phyloP scores from a whole-genome alignment of 345 rosid genomes.

The Acer saccharum region DNA sequence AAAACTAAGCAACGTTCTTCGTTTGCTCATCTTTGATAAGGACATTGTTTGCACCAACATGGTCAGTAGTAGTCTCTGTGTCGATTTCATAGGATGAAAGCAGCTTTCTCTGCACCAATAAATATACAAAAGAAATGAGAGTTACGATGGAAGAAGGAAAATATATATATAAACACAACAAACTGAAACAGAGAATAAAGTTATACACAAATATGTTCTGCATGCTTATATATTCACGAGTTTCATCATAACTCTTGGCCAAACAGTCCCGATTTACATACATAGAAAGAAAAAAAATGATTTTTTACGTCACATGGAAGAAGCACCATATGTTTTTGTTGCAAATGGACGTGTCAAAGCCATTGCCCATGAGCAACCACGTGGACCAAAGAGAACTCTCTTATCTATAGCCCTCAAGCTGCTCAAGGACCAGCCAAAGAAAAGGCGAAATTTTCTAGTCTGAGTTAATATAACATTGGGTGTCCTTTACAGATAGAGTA shows the following conservation, averaged over 20 bases:
- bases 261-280: not conserved
- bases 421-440: not conserved
- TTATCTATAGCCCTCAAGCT: not conserved
- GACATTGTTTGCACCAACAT: slow-evolving; percentile 28
- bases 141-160: not conserved
- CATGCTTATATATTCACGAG: not conserved
- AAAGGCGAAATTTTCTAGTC: not conserved
- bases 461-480: not conserved
- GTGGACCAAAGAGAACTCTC: not conserved
- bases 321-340: not conserved
- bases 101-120: slow-evolving; percentile 65
- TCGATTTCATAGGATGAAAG: slow-evolving; percentile 72
- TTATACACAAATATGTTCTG: not conserved
- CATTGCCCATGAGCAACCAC: not conserved
- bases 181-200: not conserved
- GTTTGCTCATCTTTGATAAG: slow-evolving; percentile 27
- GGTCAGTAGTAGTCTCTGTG: slow-evolving; percentile 30
- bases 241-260: not conserved
- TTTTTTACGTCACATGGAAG: not conserved
- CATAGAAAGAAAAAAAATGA: not conserved
- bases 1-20: slow-evolving; percentile 40
- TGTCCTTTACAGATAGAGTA: not conserved
- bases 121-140: not conserved
- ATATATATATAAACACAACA: not conserved
- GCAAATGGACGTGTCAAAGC: not conserved